Conservation (phyloP, 371 early-diverging fungal species). For the Nematocida homosporus region DNA sequence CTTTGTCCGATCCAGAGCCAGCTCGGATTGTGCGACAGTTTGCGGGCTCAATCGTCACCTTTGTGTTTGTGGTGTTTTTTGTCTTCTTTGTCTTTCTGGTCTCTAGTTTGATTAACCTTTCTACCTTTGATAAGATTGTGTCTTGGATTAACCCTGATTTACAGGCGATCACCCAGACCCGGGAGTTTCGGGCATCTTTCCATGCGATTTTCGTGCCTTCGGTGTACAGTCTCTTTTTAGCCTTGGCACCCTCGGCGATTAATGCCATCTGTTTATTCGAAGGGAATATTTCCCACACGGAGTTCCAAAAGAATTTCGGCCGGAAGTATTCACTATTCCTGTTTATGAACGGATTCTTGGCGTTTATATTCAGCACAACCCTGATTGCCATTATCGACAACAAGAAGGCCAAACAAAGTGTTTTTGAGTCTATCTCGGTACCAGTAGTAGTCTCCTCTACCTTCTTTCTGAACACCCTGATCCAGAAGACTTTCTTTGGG, state of each 20-base stretch:
- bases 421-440: slow-evolving; percentile 43
- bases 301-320: slow-evolving; percentile 63
- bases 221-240: slow-evolving; percentile 61
- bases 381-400: slow-evolving; percentile 49
- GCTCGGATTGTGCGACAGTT: slow-evolving; percentile 51
- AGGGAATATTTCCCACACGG: slow-evolving; percentile 60
- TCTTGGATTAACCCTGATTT: slow-evolving; percentile 27
- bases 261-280: slow-evolving; percentile 58
- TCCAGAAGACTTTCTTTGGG: slow-evolving; percentile 65
- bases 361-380: slow-evolving; percentile 62
- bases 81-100: slow-evolving; percentile 57
- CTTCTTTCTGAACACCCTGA: slow-evolving; percentile 67
- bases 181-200: slow-evolving; percentile 44
- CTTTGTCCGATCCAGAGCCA: slow-evolving; percentile 56
- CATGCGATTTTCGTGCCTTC: slow-evolving; percentile 65
- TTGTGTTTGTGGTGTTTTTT: slow-evolving; percentile 64
- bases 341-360: slow-evolving; percentile 68
- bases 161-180: slow-evolving; percentile 34
- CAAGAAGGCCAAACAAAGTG: slow-evolving; percentile 1
- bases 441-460: slow-evolving; percentile 56
- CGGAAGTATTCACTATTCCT: slow-evolving; percentile 63
- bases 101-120: slow-evolving; percentile 45
- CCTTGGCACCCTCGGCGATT: slow-evolving; percentile 62
- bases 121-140: slow-evolving; percentile 26
- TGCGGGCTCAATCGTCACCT: slow-evolving; percentile 54